Evolutionary conservation across 2,329 filamentous ascomycete genomes (phyloP).

Genomic region (Hymenoscyphus repandus): DNA sequence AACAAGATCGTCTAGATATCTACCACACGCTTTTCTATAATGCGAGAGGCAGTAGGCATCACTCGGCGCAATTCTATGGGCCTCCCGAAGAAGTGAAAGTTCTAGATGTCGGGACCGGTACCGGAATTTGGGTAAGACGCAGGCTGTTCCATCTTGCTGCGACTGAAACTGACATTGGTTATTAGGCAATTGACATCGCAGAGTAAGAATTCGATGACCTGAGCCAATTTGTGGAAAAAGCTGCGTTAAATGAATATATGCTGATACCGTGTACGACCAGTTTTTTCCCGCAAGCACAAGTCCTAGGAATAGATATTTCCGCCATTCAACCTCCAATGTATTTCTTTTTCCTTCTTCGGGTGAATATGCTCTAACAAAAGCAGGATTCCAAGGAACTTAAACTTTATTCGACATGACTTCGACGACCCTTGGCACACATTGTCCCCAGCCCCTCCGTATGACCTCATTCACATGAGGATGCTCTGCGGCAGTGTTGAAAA

Average conservation of each 20-base stretch:
- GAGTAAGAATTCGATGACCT: constrained; percentile 45
- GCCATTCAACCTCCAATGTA: constrained; percentile 55
- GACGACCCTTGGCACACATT: constrained; percentile 63
- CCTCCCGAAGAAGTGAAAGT: constrained; percentile 37
- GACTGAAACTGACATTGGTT: neutral
- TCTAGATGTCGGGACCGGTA: constrained; percentile 74
- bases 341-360: constrained; percentile 21
- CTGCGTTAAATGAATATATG: neutral
- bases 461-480: constrained; percentile 79
- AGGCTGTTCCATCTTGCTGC: neutral
- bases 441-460: constrained; percentile 37
- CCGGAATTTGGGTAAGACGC: constrained; percentile 66
- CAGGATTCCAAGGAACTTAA: constrained; percentile 67
- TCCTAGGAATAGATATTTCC: constrained; percentile 56
- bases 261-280: constrained; percentile 25
- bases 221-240: neutral
- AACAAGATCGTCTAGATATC: constrained; percentile 75
- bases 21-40: constrained; percentile 73
- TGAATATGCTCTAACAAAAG: neutral
- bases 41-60: constrained; percentile 45
- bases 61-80: constrained; percentile 33
- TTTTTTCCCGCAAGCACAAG: constrained; percentile 52
- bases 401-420: constrained; percentile 69
- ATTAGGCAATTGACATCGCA: constrained; percentile 67
- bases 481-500: constrained; percentile 71